Evolutionary conservation across 345 rosid genomes (phyloP), one percentile per base, ranked within the genome.

Genomic region (Citrus cavaleriei): DNA sequence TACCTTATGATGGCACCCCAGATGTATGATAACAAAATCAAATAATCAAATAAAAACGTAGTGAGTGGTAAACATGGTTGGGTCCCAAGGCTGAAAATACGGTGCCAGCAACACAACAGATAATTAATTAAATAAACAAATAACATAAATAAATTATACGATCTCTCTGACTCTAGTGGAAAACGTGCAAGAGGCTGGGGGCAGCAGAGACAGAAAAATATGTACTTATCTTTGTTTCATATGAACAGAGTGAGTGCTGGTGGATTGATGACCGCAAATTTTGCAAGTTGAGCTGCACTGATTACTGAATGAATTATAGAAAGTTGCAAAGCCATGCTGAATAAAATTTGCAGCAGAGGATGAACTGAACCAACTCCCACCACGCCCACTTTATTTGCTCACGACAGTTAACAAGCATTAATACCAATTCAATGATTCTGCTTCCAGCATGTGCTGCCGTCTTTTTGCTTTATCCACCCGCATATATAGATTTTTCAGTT

Each of bases 111-210:
- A 46, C 3, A 9, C 49, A 12, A 46, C 51, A 21, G 30, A 9
- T 19, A 32, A 21, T 6, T 35, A 16, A 37, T 1, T 51, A 16
- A 16, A 51, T 42, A 40, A 40, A 42, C 10, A 40, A 42, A 12
- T 10, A 2, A 38, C 38, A 51, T 42, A 40, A 40, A 42, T 42
- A 42, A 42, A 12, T 12, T 42, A 42, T 42, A 42, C 51, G 51
- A 42, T 42, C 5, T 42, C 21, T 25, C 3, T 7, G 6, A 49
- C 2, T 18, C 58, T 7, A 16, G 27, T 1, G 60, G 21, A 59
- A 19, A 71, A 58, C 74, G 75, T 82, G 82, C 77, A 54, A 46
- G 51, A 13, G 51, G 51, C 51, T 3, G 51, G 10, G 10, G 51
- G 18, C 51, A 13, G 51, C 18, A 46, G 51, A 46, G 1, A 5